Percentiles rank a stretch among this genome's conserved stretches.
Conservation (phyloP, 441 rosid genomes). For the Brassica hybrid region DNA sequence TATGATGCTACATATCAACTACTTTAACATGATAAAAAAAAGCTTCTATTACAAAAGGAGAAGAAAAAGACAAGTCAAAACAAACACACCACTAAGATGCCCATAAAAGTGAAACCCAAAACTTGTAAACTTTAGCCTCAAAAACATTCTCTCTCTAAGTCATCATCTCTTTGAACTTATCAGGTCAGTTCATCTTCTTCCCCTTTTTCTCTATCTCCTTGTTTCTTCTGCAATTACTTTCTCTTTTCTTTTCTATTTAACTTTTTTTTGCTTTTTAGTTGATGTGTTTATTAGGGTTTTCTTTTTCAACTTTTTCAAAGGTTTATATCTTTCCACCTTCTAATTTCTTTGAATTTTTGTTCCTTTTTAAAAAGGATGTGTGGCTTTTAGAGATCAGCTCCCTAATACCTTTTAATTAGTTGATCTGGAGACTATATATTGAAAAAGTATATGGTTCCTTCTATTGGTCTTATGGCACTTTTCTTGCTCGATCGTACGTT, state of each 20-base stretch:
- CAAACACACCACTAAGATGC: constrained; percentile 44
- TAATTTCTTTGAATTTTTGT: constrained; percentile 35
- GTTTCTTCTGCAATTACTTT: constrained; percentile 45
- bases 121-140: constrained; percentile 37
- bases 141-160: constrained; percentile 33
- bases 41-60: background rate
- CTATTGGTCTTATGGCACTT: constrained; percentile 12
- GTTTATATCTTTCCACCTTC: constrained; percentile 40
- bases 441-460: constrained; percentile 12
- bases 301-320: constrained; percentile 22
- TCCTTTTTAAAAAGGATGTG: constrained; percentile 24
- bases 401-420: constrained; percentile 26
- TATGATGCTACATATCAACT: constrained; percentile 25
- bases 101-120: constrained; percentile 45
- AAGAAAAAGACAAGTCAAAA: constrained; percentile 33
- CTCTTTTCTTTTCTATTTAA: constrained; percentile 21
- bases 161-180: constrained; percentile 42
- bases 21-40: background rate
- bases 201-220: constrained; percentile 39
- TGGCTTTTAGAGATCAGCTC: constrained; percentile 36
- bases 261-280: constrained; percentile 27
- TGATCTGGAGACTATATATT: constrained; percentile 16
- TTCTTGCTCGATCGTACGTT: constrained; percentile 27
- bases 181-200: constrained; percentile 48
- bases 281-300: constrained; percentile 37